A percentile compares a stretch with the other conserved stretches of the same genome.
Conservation (phyloP, 2,329 filamentous ascomycete species). For the Ceratocystis harringtonii region DNA sequence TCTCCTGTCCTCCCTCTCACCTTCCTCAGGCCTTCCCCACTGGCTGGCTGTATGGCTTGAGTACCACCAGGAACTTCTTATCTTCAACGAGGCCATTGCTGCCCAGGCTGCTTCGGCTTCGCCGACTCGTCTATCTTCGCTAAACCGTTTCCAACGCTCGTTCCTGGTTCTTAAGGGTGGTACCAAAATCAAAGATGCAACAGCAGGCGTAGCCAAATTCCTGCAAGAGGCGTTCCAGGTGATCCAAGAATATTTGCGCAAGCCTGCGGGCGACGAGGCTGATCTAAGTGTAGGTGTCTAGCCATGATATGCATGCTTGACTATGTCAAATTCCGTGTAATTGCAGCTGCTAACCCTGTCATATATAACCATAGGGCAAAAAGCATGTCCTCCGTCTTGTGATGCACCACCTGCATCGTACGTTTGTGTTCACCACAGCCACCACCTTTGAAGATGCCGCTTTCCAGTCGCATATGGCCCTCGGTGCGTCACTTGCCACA, state of each 20-base stretch:
- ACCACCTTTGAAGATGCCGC: slow-evolving; percentile 43
- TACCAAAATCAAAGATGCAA: slow-evolving; percentile 45
- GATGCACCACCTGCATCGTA: slow-evolving; percentile 41
- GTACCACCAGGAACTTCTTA: slow-evolving; percentile 31
- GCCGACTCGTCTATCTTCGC: slow-evolving; percentile 34
- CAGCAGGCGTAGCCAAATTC: slow-evolving; percentile 38
- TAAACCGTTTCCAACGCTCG: slow-evolving; percentile 48
- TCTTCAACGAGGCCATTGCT: slow-evolving; percentile 29
- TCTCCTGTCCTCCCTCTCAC: slow-evolving; percentile 32
- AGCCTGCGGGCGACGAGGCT: not conserved
- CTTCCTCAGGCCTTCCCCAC: slow-evolving; percentile 27
- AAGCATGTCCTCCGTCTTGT: slow-evolving; percentile 26
- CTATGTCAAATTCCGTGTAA: not conserved
- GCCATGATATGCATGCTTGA: not conserved
- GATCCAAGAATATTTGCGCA: slow-evolving; percentile 31
- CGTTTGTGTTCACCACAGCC: slow-evolving; percentile 32
- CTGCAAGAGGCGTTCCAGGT: slow-evolving; percentile 27
- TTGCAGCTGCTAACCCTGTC: not conserved
- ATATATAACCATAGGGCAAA: slow-evolving; percentile 4
- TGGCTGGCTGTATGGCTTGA: slow-evolving; percentile 43
- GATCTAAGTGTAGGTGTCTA: slow-evolving; percentile 14
- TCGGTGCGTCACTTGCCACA: slow-evolving; percentile 24
- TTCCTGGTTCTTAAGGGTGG: slow-evolving; percentile 39
- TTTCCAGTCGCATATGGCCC: slow-evolving; percentile 47
- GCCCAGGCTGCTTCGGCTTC: slow-evolving; percentile 30